These are phyloP conservation scores for Colletotrichum camelliae DNA, from an alignment of 2,329 filamentous ascomycete genomes.

Conservation along the genomic window DNA sequence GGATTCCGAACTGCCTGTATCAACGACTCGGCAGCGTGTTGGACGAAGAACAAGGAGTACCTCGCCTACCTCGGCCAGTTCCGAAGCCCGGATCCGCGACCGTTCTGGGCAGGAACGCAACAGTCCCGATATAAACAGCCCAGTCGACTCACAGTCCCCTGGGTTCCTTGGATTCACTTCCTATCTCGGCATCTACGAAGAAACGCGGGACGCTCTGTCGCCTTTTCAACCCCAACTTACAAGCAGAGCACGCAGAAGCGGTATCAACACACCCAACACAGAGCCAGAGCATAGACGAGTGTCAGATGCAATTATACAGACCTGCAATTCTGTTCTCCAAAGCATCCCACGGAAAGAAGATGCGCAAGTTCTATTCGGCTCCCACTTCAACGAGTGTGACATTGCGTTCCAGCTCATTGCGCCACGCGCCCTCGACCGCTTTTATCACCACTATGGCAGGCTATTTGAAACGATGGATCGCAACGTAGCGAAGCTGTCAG, in stretches of 20 bases:
- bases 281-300: background rate
- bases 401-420: background rate
- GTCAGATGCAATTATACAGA: background rate
- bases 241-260: background rate
- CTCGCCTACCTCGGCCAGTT: background rate
- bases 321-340: background rate
- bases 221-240: background rate
- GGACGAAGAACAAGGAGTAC: background rate
- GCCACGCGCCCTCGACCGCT: background rate
- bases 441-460: background rate
- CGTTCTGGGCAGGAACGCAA: background rate
- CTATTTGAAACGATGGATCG: background rate
- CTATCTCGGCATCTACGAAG: background rate
- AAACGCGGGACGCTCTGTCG: background rate
- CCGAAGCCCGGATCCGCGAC: background rate
- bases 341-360: background rate
- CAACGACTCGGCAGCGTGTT: background rate
- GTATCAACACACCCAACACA: background rate
- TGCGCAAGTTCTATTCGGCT: background rate
- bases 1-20: background rate
- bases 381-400: background rate
- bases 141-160: background rate
- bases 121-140: background rate
- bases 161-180: background rate
- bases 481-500: background rate